Percentiles rank a stretch among this genome's conserved stretches.
Conservation (phyloP, 1,139 yeast species). For the Hyphopichia khmerensis region DNA sequence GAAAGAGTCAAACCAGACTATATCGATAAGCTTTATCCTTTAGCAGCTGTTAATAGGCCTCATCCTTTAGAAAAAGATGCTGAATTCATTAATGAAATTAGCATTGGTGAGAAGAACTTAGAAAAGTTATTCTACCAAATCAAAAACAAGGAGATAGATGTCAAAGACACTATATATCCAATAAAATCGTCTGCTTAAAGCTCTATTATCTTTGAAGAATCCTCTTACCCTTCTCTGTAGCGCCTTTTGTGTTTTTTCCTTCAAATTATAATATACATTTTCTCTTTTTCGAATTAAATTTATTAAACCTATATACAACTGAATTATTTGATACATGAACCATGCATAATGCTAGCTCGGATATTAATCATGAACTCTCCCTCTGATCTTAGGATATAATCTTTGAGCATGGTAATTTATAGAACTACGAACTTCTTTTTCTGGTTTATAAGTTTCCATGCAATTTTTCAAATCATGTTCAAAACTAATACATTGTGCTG, state of each 20-base stretch:
- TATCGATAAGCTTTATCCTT: conserved; percentile 20
- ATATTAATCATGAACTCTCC: conserved; percentile 69
- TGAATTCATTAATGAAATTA: conserved; percentile 21
- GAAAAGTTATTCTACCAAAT: conserved; percentile 25
- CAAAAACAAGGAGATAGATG: conserved; percentile 12
- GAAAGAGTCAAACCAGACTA: conserved; percentile 17
- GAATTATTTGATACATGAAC: too few relatives aligned
- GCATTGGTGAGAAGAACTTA: conserved; percentile 19
- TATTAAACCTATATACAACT: not conserved
- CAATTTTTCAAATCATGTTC: conserved; percentile 52
- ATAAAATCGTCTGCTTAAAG: not conserved
- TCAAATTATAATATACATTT: too few relatives aligned
- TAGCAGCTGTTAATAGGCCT: conserved; percentile 21
- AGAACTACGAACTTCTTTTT: conserved; percentile 46
- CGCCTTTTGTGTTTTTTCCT: too few relatives aligned
- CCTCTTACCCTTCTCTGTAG: too few relatives aligned
- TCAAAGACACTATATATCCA: conserved; percentile 6
- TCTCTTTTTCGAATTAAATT: not conserved
- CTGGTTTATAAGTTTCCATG: conserved; percentile 49
- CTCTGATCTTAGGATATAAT: conserved; percentile 74
- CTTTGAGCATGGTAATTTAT: conserved; percentile 84
- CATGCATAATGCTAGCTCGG: too few relatives aligned
- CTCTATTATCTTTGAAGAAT: too few relatives aligned
- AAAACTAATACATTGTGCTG: conserved; percentile 59
- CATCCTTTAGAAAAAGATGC: conserved; percentile 27